phyloP scores from a whole-genome alignment of 1,284 basidiomycete species.

The Rhodofomes roseus region DNA sequence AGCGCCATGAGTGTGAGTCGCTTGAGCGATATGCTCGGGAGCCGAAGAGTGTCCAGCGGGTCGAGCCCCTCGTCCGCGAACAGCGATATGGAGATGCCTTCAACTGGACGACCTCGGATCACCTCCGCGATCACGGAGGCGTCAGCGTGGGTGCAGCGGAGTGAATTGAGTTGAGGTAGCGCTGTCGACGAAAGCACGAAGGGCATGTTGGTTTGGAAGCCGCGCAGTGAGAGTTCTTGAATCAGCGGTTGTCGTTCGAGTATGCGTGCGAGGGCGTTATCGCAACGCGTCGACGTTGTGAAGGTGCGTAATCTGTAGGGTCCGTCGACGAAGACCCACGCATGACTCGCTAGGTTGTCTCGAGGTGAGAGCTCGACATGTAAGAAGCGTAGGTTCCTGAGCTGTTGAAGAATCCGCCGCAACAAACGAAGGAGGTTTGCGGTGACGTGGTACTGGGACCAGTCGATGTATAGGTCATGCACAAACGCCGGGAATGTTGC shows the following conservation, averaged over 20 bases:
- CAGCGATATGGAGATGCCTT: constrained; percentile 50
- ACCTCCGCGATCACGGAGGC: constrained; percentile 42
- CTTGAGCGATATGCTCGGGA: constrained; percentile 36
- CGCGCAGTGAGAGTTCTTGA: constrained; percentile 49
- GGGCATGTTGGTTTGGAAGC: constrained; percentile 31
- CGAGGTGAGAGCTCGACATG: constrained; percentile 42
- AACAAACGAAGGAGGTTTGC: constrained; percentile 47
- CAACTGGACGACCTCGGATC: constrained; percentile 45
- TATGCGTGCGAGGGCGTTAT: constrained; percentile 44
- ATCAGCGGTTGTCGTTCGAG: constrained; percentile 46
- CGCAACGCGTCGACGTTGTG: constrained; percentile 50
- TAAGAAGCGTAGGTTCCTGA: constrained; percentile 39
- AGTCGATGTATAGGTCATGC: constrained; percentile 41
- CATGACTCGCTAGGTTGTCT: constrained; percentile 33
- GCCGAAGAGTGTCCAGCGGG: constrained; percentile 42
- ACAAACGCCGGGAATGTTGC: constrained; percentile 36
- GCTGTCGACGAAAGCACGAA: constrained; percentile 38
- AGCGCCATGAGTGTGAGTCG: constrained; percentile 58
- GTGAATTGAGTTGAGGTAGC: constrained; percentile 44
- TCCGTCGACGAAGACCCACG: constrained; percentile 42
- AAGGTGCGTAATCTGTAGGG: constrained; percentile 42
- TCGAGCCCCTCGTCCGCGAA: constrained; percentile 34
- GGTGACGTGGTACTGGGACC: constrained; percentile 28
- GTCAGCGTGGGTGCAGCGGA: constrained; percentile 53
- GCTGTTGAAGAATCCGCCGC: constrained; percentile 36